phyloP scores from a whole-genome alignment of 345 rosid genomes.

The Theobroma cacao region DNA sequence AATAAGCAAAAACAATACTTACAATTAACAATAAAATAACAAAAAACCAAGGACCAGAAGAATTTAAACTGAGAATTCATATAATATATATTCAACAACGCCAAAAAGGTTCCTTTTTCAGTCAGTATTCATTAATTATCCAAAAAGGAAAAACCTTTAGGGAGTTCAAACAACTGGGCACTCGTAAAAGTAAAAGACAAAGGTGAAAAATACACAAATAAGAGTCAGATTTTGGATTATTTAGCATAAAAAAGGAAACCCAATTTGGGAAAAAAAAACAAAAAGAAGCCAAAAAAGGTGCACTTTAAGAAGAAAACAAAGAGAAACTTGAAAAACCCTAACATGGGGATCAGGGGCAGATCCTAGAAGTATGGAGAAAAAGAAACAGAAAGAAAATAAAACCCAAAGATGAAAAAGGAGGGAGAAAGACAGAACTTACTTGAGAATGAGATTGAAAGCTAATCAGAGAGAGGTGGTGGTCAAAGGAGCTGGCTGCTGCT shows the following conservation, averaged over 20 bases:
- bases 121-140: conserved; percentile 1
- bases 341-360: conserved; percentile 7
- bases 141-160: neutral
- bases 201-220: neutral
- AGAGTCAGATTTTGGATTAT: neutral
- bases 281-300: neutral
- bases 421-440: neutral
- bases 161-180: neutral
- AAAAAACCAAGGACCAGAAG: neutral
- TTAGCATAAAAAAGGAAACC: neutral
- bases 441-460: neutral
- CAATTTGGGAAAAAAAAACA: neutral
- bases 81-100: neutral
- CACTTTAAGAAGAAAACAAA: neutral
- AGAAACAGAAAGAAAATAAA: neutral
- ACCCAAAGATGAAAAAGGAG: neutral
- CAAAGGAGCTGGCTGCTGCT: conserved; percentile 11
- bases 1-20: conserved; percentile 7
- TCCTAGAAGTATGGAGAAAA: neutral
- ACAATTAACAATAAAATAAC: neutral
- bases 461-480: neutral
- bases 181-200: neutral
- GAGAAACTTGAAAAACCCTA: neutral
- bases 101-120: neutral
- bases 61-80: neutral